A percentile compares a stretch with the other conserved stretches of the same genome.
Evolutionary conservation across 139 green algal species (phyloP).

Genomic region (Tetradesmus lagerheimii): DNA sequence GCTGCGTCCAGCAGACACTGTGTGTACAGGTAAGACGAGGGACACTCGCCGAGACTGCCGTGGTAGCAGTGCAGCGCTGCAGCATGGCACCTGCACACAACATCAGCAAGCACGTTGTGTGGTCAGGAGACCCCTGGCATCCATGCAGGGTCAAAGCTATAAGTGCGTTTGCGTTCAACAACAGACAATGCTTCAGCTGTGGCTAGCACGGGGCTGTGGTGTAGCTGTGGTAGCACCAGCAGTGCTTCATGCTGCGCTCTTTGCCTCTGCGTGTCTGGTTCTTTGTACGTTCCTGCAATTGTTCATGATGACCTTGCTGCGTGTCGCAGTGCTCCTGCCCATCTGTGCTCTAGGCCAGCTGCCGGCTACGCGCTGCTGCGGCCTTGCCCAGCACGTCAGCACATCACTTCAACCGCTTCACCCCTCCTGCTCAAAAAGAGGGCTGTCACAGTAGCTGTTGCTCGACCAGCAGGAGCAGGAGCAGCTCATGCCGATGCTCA

Average conservation of each 20-base stretch:
- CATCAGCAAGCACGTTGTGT: background rate
- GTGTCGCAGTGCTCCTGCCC: background rate
- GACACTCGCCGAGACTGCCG: background rate
- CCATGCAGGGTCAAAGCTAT: background rate
- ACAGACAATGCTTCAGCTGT: no score
- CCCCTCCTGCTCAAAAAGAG: background rate
- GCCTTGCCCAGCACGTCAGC: background rate
- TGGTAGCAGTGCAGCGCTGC: background rate
- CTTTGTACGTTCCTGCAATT: no score
- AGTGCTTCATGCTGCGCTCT: background rate
- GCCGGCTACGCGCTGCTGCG: background rate
- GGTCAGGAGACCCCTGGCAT: background rate
- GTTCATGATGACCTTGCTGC: no score
- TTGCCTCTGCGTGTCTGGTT: no score
- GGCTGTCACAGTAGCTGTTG: background rate
- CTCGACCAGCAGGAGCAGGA: background rate
- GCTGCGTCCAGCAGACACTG: background rate
- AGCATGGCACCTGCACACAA: background rate
- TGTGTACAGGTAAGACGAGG: background rate
- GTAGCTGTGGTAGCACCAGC: slow-evolving; percentile 11
- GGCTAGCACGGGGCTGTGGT: no score
- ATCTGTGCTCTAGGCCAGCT: background rate
- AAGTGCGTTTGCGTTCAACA: background rate
- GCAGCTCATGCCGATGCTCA: background rate
- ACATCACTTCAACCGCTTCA: background rate